Base-by-base conservation (phyloP, 805 yeast species). In the Ogataea nitratoaversa region DNA sequence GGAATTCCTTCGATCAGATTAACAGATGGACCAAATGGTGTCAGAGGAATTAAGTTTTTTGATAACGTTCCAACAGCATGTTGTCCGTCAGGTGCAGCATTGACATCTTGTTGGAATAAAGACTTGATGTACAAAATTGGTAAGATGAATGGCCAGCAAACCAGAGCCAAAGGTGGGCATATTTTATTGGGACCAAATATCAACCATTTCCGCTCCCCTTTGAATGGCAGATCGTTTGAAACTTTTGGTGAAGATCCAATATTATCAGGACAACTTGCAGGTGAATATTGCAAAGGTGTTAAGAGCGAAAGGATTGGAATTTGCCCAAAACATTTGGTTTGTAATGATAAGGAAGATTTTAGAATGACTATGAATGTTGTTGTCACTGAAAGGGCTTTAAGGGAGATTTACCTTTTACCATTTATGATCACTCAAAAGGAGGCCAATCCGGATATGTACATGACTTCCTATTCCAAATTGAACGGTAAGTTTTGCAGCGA, bases 381-480 rank as follows among this genome's bases (percentile, higher is more conserved):
- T 14, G 63, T 81, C 34, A 66, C 82, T 2, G 78, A 75, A 50
- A 63, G 86, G 52, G 85, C 86, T 2, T 61, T 80, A 47, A 70
- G 86, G 55, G 86, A 81, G 56, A 70, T 80, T 42, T 80, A 80
- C 57, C 63, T 80, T 54, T 68, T 71, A 48, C 85, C 87, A 2
- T 80, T 80, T 66, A 79, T 78, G 60, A 57, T 80, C 32, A 84
- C 84, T 14, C 53, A 76, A 20, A 66, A 74, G 42, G 66, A 74
- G 42, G 38, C 81, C 16, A 55, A 70, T 42, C 86, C 87, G 20
- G 64, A 63, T 37, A 66, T 77, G 8, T 61, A 78, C 44, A 80
- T 80, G 87, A 76, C 83, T 17, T 64, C 79, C 36, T 81, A 79
- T 63, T 79, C 78, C 60, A 76, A 71, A 52, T 69, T 81, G 49